phyloP scores from a whole-genome alignment of 257 asterid genomes.

The Sherardia arvensis region DNA sequence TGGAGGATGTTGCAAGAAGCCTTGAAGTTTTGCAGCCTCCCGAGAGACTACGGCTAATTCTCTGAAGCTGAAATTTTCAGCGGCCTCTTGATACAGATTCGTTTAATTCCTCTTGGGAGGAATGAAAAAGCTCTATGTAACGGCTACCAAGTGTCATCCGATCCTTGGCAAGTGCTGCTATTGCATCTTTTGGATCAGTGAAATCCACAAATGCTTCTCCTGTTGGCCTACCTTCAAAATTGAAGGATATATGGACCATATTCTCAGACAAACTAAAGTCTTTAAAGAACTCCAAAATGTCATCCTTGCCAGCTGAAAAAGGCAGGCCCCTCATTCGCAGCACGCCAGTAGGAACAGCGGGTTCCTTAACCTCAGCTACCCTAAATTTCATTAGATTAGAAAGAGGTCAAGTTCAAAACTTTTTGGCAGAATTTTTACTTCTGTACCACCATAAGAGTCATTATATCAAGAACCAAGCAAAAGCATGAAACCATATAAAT shows the following conservation, averaged over 20 bases:
- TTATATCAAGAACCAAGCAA: background rate
- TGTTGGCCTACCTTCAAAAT: constrained; percentile 63
- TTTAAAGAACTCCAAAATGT: constrained; percentile 71
- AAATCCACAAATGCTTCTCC: constrained; percentile 97
- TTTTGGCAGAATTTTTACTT: background rate
- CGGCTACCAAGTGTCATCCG: constrained; percentile 91
- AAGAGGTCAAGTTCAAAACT: constrained; percentile 3
- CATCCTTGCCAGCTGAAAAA: constrained; percentile 83
- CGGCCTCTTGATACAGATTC: constrained; percentile 53
- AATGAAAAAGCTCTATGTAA: constrained; percentile 70
- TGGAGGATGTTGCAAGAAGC: background rate
- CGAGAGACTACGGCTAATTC: background rate
- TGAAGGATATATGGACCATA: constrained; percentile 46
- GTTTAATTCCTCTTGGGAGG: constrained; percentile 51
- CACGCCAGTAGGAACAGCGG: constrained; percentile 44
- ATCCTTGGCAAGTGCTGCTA: constrained; percentile 73
- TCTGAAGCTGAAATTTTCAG: constrained; percentile 22
- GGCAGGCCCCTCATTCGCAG: constrained; percentile 84
- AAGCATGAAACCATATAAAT: background rate
- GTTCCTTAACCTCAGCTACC: constrained; percentile 52
- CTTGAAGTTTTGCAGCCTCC: background rate
- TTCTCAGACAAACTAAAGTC: constrained; percentile 55
- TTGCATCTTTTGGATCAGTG: constrained; percentile 56
- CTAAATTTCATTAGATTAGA: constrained; percentile 18
- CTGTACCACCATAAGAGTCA: background rate